Base-by-base conservation (phyloP, 2,329 filamentous ascomycete species). In the Aspergillus uvarum region DNA sequence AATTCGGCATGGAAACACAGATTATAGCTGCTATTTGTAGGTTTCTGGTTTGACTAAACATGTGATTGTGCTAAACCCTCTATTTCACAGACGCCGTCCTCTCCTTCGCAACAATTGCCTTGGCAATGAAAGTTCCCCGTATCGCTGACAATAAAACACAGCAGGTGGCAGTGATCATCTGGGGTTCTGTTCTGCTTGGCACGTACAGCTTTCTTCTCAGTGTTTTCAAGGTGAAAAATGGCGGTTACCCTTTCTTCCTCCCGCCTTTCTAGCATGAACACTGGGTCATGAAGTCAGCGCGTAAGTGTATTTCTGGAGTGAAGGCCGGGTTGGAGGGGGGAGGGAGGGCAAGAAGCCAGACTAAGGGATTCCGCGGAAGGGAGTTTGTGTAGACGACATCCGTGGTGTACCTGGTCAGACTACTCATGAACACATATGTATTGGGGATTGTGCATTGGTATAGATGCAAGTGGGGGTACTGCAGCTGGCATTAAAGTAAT, bases 181-280 rank as follows among this genome's bases (percentile, higher is more conserved):
- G 92, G 90, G 88, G 86, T 21, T 85, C 81, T 50, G 80, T 95
- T 31, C 79, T 97, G 59, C 87, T 96, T 68, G 79, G 90, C 64
- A 87, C 92, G 79, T 98, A 98, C 82, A 96, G 93, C 80, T 95
- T 96, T 79, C 82, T 99, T 64, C 85, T 99, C 66, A 97, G 91
- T 77, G 83, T 96, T 64, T 99, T 99, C 85, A 87, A 93, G 70
- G 82, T 90, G 70, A 99, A 99, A 87, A 99, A 98, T 74, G 87
- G 88, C 35, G 92, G 92, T 24, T 99, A 99, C 78, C 93, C 93
- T 16, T 97, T 98, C 79, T 92, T 88, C 72, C 83, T 99, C 63
- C 95, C 95, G 58, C 95, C 95, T 11, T 98, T 99, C 77, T 88
- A 82, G 31, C 5, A 19, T 44, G 14, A 44, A 19, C 32, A 44